These are phyloP conservation scores for Phanerochaete carnosa DNA, from an alignment of 768 basidiomycete genomes.

Conservation along the genomic window DNA sequence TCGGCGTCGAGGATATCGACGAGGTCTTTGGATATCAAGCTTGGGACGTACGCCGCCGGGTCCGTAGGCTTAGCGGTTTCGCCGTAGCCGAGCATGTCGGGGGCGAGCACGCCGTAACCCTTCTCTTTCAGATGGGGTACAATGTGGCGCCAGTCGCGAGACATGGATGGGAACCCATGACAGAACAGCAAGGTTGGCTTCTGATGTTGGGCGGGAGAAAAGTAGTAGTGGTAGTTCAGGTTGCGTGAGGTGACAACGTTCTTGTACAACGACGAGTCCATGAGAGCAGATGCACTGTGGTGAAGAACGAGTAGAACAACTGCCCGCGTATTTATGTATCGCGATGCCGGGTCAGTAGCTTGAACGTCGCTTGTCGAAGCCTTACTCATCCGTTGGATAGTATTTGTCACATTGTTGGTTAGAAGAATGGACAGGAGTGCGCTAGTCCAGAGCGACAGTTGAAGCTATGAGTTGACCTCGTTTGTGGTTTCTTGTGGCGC, in stretches of 20 bases:
- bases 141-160: too few relatives aligned
- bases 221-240: constrained; percentile 36
- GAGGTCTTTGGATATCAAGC: constrained; percentile 26
- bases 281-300: not conserved
- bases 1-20: constrained; percentile 30
- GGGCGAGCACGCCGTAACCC: constrained; percentile 43
- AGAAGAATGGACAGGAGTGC: too few relatives aligned
- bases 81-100: too few relatives aligned
- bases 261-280: constrained; percentile 25
- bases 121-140: constrained; percentile 33
- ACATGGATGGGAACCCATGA: constrained; percentile 48
- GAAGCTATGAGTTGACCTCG: too few relatives aligned
- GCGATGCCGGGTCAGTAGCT: too few relatives aligned
- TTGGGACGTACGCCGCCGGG: constrained; percentile 21
- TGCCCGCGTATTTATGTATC: too few relatives aligned
- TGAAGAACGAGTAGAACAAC: too few relatives aligned
- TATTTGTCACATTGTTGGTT: too few relatives aligned
- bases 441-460: too few relatives aligned
- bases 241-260: constrained; percentile 29
- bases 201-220: constrained; percentile 19
- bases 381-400: too few relatives aligned
- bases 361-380: too few relatives aligned
- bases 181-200: constrained; percentile 40
- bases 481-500: too few relatives aligned
- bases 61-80: constrained; percentile 39